Conservation (phyloP, 208 protist species). For the Porcisia deanei region DNA sequence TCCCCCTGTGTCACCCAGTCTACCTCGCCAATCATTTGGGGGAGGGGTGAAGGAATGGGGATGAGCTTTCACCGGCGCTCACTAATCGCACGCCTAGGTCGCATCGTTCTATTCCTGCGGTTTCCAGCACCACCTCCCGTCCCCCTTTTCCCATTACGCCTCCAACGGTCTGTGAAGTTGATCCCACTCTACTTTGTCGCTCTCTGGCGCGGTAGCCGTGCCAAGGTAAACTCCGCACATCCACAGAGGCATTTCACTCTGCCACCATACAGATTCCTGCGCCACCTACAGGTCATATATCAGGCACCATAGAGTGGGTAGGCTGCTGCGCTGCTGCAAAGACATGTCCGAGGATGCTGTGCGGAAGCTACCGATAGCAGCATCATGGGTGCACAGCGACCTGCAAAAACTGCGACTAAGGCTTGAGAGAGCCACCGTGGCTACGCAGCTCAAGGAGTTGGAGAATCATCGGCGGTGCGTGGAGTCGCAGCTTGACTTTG, state of each 20-base stretch:
- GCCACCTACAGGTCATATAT: background rate
- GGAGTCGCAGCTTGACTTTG: constrained; percentile 4
- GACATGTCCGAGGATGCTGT: constrained; percentile 1
- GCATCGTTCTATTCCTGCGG: background rate
- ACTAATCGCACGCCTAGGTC: too few species aligned
- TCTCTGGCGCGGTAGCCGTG: too few species aligned
- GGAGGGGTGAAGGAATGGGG: too few species aligned
- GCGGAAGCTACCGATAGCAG: constrained; percentile 5
- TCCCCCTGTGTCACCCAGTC: too few species aligned
- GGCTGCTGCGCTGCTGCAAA: background rate
- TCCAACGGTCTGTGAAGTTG: too few species aligned
- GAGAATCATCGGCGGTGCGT: constrained; percentile 18
- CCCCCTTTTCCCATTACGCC: too few species aligned
- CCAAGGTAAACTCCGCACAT: background rate
- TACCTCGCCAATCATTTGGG: too few species aligned
- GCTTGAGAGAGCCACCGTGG: constrained; percentile 8
- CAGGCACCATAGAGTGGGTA: background rate
- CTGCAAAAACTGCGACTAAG: constrained; percentile 44
- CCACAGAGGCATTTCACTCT: background rate
- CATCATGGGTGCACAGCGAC: constrained; percentile 70
- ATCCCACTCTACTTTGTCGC: too few species aligned
- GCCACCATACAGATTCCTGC: background rate
- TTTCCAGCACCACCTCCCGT: background rate
- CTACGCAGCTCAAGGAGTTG: constrained; percentile 34
- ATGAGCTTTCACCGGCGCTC: too few species aligned